These are phyloP conservation scores for Bondarzewia mesenterica DNA, from an alignment of 1,284 basidiomycete genomes.

Conservation along the genomic window DNA sequence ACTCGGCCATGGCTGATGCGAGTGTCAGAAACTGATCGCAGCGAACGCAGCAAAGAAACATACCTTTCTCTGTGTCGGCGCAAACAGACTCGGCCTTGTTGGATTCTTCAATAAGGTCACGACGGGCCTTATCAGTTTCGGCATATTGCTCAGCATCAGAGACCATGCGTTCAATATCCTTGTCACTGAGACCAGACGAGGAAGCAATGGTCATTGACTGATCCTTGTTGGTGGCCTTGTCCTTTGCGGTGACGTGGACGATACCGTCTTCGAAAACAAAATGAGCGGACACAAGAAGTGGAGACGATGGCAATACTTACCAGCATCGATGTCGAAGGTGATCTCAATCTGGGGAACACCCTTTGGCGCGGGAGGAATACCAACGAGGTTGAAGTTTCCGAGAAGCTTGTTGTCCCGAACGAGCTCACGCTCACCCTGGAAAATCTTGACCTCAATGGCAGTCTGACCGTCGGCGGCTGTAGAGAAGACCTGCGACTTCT, in stretches of 20 bases:
- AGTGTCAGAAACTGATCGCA: too few species aligned
- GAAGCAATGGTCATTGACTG: constrained; percentile 97
- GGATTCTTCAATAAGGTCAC: constrained; percentile 88
- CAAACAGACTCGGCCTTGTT: constrained; percentile 97
- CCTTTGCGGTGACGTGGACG: constrained; percentile 93
- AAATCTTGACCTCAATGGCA: constrained; percentile 96
- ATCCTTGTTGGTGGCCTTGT: constrained; percentile 97
- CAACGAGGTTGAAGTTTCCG: constrained; percentile 98
- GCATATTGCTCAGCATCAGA: constrained; percentile 91
- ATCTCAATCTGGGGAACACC: constrained; percentile 99
- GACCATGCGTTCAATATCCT: constrained; percentile 98
- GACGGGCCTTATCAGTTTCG: constrained; percentile 85
- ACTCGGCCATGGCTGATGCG: constrained; percentile 81
- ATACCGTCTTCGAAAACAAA: constrained; percentile 62
- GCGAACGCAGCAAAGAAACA: constrained; percentile 13
- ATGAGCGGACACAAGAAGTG: neutral
- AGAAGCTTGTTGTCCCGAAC: constrained; percentile 98
- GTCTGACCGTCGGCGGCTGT: constrained; percentile 96
- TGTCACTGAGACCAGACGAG: constrained; percentile 92
- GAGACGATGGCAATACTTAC: constrained; percentile 30
- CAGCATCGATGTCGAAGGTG: constrained; percentile 97
- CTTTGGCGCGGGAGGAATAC: constrained; percentile 96
- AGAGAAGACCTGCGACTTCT: constrained; percentile 98
- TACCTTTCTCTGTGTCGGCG: constrained; percentile 92
- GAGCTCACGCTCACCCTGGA: constrained; percentile 97